A percentile compares a stretch with the other conserved stretches of the same genome.
Conservation (phyloP, 805 yeast genomes). For the Pichia manshurica region DNA sequence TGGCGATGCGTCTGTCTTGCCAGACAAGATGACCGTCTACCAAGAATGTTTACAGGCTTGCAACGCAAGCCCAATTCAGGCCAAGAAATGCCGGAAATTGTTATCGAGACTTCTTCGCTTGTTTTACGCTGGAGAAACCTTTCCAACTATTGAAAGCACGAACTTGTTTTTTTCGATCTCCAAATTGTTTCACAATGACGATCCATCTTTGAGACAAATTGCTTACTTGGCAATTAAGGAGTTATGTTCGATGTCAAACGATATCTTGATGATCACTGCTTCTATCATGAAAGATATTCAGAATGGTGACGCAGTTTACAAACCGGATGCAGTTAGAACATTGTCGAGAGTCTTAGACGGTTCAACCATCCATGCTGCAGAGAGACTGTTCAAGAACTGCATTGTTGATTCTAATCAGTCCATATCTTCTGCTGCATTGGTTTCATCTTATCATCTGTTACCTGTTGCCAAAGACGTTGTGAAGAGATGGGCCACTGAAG, state of each 20-base stretch:
- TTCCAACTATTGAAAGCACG: constrained; percentile 86
- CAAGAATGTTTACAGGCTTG: constrained; percentile 92
- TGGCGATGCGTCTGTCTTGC: constrained; percentile 56
- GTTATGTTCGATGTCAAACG: constrained; percentile 75
- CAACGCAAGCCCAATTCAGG: constrained; percentile 84
- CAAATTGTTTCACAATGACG: constrained; percentile 89
- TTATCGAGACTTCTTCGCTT: constrained; percentile 79
- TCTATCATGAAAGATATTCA: constrained; percentile 98
- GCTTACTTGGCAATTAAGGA: constrained; percentile 94
- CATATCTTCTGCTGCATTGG: constrained; percentile 89
- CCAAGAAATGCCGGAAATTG: constrained; percentile 78
- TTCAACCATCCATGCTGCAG: constrained; percentile 87
- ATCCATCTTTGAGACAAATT: constrained; percentile 81
- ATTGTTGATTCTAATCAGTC: constrained; percentile 87
- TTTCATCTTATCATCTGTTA: constrained; percentile 81
- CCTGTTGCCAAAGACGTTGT: constrained; percentile 90
- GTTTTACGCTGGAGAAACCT: constrained; percentile 78
- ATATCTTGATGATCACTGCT: constrained; percentile 94
- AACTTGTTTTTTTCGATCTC: constrained; percentile 89
- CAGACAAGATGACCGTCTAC: constrained; percentile 95
- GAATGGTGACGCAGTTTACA: constrained; percentile 75
- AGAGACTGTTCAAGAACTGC: constrained; percentile 85
- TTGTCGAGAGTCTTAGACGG: constrained; percentile 85
- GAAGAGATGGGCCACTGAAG: constrained; percentile 89
- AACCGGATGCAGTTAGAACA: constrained; percentile 93